These are phyloP conservation scores for Colletotrichum costaricense DNA, from an alignment of 2,329 filamentous ascomycete species.

Conservation along the genomic window DNA sequence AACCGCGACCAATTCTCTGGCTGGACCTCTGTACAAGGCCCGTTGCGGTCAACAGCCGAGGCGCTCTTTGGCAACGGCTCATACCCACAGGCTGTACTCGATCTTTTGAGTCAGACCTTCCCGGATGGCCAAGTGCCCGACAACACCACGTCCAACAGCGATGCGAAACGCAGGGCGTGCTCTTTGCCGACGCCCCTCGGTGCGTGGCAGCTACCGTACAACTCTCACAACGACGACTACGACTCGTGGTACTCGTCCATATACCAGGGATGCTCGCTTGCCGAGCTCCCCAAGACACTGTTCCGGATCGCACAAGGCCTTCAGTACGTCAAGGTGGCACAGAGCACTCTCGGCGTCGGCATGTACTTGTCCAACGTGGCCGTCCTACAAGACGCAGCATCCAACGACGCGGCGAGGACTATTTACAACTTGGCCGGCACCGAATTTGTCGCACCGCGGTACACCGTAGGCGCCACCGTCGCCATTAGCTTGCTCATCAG, in stretches of 20 bases:
- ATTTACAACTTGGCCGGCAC: constrained; percentile 30
- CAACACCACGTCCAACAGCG: background rate
- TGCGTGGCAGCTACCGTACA: constrained; percentile 32
- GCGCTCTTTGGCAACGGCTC: constrained; percentile 30
- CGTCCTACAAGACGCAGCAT: constrained; percentile 23
- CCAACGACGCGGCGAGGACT: constrained; percentile 30
- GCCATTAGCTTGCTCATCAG: constrained; percentile 26
- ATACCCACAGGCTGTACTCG: constrained; percentile 20
- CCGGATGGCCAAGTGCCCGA: constrained; percentile 9
- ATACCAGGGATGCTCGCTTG: constrained; percentile 25
- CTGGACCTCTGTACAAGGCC: constrained; percentile 23
- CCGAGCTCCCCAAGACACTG: constrained; percentile 17
- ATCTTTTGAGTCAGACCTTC: constrained; percentile 21
- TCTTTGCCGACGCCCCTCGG: constrained; percentile 14
- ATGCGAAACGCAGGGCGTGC: constrained; percentile 12
- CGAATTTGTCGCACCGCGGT: constrained; percentile 12
- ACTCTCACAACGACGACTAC: constrained; percentile 26
- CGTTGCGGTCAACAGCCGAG: constrained; percentile 24
- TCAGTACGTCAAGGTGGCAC: constrained; percentile 18
- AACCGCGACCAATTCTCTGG: constrained; percentile 17
- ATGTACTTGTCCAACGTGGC: constrained; percentile 34
- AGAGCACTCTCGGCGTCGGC: constrained; percentile 32
- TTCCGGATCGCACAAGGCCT: constrained; percentile 30
- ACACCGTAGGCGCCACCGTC: constrained; percentile 5
- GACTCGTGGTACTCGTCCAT: constrained; percentile 30